phyloP scores from a whole-genome alignment of 495 filamentous ascomycete genomes.

The Tetracladium setigerum region DNA sequence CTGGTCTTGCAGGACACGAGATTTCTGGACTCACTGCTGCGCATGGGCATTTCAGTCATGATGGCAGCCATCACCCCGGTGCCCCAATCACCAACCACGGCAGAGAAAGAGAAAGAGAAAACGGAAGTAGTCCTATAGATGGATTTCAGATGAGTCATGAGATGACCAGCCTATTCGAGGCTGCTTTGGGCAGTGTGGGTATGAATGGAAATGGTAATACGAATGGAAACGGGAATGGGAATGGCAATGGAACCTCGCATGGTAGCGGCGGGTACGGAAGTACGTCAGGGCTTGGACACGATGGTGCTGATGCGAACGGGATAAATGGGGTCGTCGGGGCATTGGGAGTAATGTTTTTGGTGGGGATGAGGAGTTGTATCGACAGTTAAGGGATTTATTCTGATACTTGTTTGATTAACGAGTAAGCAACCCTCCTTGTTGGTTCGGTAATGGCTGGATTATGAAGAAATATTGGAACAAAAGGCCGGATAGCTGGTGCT shows the following conservation, averaged over 20 bases:
- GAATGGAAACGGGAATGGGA: constrained; percentile 7
- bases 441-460: too few species aligned
- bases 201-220: constrained; percentile 32
- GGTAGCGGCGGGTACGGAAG: constrained; percentile 25
- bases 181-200: constrained; percentile 50
- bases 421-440: too few species aligned
- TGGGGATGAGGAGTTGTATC: constrained; percentile 56
- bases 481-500: too few species aligned
- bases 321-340: constrained; percentile 36
- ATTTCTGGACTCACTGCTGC: constrained; percentile 48
- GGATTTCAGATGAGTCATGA: constrained; percentile 56
- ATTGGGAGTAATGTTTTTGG: constrained; percentile 35
- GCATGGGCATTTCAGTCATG: constrained; percentile 24
- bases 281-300: too few species aligned
- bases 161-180: constrained; percentile 63
- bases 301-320: constrained; percentile 23
- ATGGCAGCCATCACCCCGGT: too few species aligned
- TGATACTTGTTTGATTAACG: constrained; percentile 30
- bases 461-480: too few species aligned
- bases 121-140: constrained; percentile 53
- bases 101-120: constrained; percentile 26
- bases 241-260: constrained; percentile 25
- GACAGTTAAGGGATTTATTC: constrained; percentile 59
- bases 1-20: constrained; percentile 61
- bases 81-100: too few species aligned